Evolutionary conservation across 225 moss, liverwort and hornwort species (phyloP).

Genomic region (Lunularia cruciata): DNA sequence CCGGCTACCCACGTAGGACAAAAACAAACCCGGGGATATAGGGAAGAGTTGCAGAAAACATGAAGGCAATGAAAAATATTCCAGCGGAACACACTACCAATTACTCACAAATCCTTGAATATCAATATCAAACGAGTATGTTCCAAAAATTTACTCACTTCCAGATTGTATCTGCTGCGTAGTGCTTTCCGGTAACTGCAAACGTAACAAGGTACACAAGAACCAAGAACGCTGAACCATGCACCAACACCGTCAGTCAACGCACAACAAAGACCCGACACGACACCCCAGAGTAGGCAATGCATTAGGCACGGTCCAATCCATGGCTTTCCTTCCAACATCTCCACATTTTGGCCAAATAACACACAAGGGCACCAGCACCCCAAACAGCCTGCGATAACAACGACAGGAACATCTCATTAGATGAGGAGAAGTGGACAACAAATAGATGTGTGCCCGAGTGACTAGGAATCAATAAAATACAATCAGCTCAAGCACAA

Average conservation of each 20-base stretch:
- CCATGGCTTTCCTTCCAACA: slow-evolving; percentile 52
- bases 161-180: slow-evolving; percentile 51
- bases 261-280: slow-evolving; percentile 40
- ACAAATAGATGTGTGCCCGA: not conserved
- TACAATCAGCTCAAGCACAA: not conserved
- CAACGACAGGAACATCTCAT: slow-evolving; percentile 1
- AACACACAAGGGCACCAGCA: slow-evolving; percentile 60
- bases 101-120: too few species aligned
- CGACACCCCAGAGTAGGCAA: slow-evolving; percentile 49
- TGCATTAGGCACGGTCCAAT: slow-evolving; percentile 52
- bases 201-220: slow-evolving; percentile 60
- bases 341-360: slow-evolving; percentile 58
- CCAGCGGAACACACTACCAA: not conserved
- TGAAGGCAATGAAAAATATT: not conserved
- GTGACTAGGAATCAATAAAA: not conserved
- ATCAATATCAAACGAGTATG: too few species aligned
- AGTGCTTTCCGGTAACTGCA: slow-evolving; percentile 51
- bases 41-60: not conserved
- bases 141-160: slow-evolving; percentile 25
- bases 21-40: too few species aligned
- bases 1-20: too few species aligned
- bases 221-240: slow-evolving; percentile 46
- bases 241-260: slow-evolving; percentile 26
- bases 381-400: slow-evolving; percentile 55
- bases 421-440: too few species aligned